A percentile compares a stretch with the other conserved stretches of the same genome.
These are phyloP conservation scores for Lecanicillium sp. DNA, from an alignment of 2,329 filamentous ascomycete species.

Conservation along the genomic window DNA sequence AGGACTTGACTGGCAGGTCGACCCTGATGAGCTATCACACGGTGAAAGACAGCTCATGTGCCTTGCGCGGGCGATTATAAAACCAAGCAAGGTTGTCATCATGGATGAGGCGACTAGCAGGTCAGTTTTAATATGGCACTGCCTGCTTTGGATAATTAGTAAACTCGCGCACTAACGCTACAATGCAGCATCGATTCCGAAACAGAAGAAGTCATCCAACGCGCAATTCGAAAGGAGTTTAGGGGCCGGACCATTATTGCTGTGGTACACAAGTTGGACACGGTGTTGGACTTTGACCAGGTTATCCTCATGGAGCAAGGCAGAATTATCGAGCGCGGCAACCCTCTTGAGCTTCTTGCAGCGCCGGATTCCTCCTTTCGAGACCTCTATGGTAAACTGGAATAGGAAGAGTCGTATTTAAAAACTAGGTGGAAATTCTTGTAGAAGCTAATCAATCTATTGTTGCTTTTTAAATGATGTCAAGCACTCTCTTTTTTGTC, in stretches of 20 bases:
- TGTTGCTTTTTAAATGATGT: no score
- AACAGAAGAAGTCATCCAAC: constrained; percentile 24
- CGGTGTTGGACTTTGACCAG: constrained; percentile 41
- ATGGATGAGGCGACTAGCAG: constrained; percentile 29
- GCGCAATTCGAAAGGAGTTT: constrained; percentile 23
- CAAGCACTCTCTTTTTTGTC: no score
- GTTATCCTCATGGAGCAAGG: constrained; percentile 55
- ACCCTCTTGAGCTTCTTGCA: no score
- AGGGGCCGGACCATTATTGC: constrained; percentile 41
- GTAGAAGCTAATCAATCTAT: no score
- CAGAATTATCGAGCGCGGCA: constrained; percentile 3
- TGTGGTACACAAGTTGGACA: constrained; percentile 33
- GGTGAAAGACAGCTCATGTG: constrained; percentile 39
- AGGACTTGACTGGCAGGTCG: constrained; percentile 26
- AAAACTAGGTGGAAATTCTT: no score
- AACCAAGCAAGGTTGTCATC: constrained; percentile 24
- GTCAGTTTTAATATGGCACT: constrained; percentile 9
- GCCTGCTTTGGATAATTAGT: no score
- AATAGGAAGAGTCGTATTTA: no score
- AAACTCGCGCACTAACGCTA: background rate
- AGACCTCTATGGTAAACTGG: no score
- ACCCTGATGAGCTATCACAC: constrained; percentile 24
- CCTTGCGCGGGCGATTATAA: constrained; percentile 25
- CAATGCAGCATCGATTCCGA: constrained; percentile 25
- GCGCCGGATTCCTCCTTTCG: no score